A percentile compares a stretch with the other conserved stretches of the same genome.
phyloP scores from a whole-genome alignment of 2,329 filamentous ascomycete species.

The Phyllosticta citribraziliensis region DNA sequence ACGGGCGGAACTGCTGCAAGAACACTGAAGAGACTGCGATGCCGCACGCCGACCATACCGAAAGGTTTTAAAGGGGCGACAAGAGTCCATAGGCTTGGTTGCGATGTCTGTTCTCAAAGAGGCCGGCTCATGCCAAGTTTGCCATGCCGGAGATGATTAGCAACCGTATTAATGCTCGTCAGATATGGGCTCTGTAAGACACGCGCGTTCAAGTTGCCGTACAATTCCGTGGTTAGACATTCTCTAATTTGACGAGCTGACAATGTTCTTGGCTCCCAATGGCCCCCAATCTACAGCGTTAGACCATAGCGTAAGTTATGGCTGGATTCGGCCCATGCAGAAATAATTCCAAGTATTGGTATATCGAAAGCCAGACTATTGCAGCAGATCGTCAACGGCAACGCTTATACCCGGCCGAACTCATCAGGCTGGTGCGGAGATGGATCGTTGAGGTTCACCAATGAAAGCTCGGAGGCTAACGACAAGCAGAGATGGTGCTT shows the following conservation, averaged over 20 bases:
- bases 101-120: neutral
- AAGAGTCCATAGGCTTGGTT: neutral
- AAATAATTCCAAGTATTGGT: neutral
- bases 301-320: neutral
- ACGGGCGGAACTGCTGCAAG: neutral
- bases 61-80: neutral
- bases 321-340: neutral
- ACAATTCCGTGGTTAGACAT: neutral
- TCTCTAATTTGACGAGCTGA: neutral
- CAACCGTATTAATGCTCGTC: neutral
- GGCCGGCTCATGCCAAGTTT: neutral
- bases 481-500: neutral
- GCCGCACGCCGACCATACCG: neutral
- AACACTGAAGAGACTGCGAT: neutral
- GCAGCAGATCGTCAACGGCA: neutral
- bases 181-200: neutral
- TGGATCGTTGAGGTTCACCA: neutral
- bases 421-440: neutral
- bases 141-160: neutral
- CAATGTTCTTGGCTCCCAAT: neutral
- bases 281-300: neutral
- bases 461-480: neutral
- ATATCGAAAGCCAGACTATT: neutral
- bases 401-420: neutral
- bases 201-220: neutral